Base-by-base conservation (phyloP, 805 yeast species). In the Peterozyma toletana region DNA sequence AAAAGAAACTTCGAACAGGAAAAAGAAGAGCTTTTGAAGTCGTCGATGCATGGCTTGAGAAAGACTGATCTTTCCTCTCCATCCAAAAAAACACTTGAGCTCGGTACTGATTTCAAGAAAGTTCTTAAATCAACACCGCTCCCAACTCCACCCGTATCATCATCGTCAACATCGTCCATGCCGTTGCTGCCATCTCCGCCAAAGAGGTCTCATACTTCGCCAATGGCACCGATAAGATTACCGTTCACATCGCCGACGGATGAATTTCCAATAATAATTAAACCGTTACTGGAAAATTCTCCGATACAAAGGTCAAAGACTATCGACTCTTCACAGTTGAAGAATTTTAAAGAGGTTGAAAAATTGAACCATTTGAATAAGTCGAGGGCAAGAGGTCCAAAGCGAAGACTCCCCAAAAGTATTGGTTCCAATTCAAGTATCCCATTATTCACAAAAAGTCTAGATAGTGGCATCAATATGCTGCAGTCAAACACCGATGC, bases 301-400 rank as follows among this genome's bases (percentile, higher is more conserved):
- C 47, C 37, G 3, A 29, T 45, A 17, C 33, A 33, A 16, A 49
- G 50, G 35, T 41, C 57, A 3, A 50, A 30, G 38, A 51, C 52
- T 3, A 17, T 50, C 18, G 57, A 54, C 30, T 42, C 48, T 15
- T 46, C 54, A 21, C 52, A 48, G 37, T 42, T 56, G 35, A 35
- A 37, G 18, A 45, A 51, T 33, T 51, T 50, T 39, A 51, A 56
- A 30, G 37, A 50, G 2, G 36, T 48, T 1, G 57, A 50, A 11
- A 64, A 63, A 36, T 57, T 75, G 38, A 58, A 58, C 0, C 80
- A 76, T 53, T 56, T 70, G 2, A 75, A 66, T 38, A 77, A 75
- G 51, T 44, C 57, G 0, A 59, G 82, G 42, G 60, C 78, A 14
- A 69, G 62, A 44, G 82, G 82, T 0, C 82, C 82, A 0, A 73